These are phyloP conservation scores for Parmelia sp. DNA, from an alignment of 495 filamentous ascomycete species.

Conservation along the genomic window DNA sequence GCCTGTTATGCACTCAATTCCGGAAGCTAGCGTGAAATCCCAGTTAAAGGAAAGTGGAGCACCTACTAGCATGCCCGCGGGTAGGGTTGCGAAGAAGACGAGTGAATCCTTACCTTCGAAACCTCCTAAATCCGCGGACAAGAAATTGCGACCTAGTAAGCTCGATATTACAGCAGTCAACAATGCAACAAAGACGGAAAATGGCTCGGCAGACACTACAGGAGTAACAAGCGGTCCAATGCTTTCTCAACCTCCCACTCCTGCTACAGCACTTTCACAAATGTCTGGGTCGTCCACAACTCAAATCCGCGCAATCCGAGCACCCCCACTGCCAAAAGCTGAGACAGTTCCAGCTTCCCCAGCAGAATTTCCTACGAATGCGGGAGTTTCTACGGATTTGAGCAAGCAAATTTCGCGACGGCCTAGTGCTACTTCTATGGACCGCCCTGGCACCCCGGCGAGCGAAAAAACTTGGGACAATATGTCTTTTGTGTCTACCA, in stretches of 20 bases:
- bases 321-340: slow-evolving; percentile 65
- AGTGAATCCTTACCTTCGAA: slow-evolving; percentile 31
- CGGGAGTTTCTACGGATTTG: slow-evolving; percentile 33
- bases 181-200: slow-evolving; percentile 34
- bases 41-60: slow-evolving; percentile 17
- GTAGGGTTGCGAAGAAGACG: not conserved
- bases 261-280: slow-evolving; percentile 43
- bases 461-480: slow-evolving; percentile 74
- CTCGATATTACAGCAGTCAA: slow-evolving; percentile 58
- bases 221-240: slow-evolving; percentile 16
- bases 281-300: slow-evolving; percentile 43
- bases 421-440: slow-evolving; percentile 53
- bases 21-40: slow-evolving; percentile 20
- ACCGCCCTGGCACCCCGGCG: slow-evolving; percentile 69
- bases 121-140: slow-evolving; percentile 37
- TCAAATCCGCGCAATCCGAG: slow-evolving; percentile 53
- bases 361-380: slow-evolving; percentile 33
- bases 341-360: slow-evolving; percentile 47
- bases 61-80: not conserved
- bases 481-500: slow-evolving; percentile 67
- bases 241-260: slow-evolving; percentile 41
- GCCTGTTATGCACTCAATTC: slow-evolving; percentile 22
- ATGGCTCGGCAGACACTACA: slow-evolving; percentile 24
- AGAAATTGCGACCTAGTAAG: slow-evolving; percentile 52
- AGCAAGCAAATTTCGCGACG: slow-evolving; percentile 49